Conservation (phyloP, 768 basidiomycete genomes). For the Phylloporus arenicola region DNA sequence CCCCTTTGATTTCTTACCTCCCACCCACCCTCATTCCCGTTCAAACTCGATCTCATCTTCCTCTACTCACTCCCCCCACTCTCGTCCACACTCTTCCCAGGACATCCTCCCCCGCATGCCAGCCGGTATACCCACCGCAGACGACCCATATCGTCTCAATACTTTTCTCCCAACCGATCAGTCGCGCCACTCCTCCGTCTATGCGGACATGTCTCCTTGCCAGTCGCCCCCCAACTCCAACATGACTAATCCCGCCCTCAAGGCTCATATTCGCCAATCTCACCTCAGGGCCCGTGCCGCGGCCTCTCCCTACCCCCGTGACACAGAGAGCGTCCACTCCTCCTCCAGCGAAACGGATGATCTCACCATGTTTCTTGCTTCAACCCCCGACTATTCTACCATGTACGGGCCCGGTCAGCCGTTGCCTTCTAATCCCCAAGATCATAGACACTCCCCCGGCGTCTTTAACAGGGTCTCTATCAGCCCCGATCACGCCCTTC, state of each 20-base stretch:
- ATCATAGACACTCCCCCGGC: slow-evolving; percentile 58
- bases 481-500: slow-evolving; percentile 70
- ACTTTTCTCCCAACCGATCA: slow-evolving; percentile 43
- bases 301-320: slow-evolving; percentile 81
- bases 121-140: slow-evolving; percentile 44
- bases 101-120: slow-evolving; percentile 53
- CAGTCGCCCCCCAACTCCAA: slow-evolving; percentile 75
- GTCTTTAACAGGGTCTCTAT: slow-evolving; percentile 75
- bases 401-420: slow-evolving; percentile 50
- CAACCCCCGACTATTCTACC: slow-evolving; percentile 56
- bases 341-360: slow-evolving; percentile 89
- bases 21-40: slow-evolving; percentile 62
- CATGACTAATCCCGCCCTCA: slow-evolving; percentile 69
- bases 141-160: slow-evolving; percentile 69
- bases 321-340: slow-evolving; percentile 80
- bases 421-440: slow-evolving; percentile 38
- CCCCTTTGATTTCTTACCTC: slow-evolving; percentile 67
- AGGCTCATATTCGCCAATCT: slow-evolving; percentile 67
- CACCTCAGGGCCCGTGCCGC: slow-evolving; percentile 77
- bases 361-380: slow-evolving; percentile 67
- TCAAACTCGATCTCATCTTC: slow-evolving; percentile 75
- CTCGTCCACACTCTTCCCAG: slow-evolving; percentile 76
- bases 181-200: slow-evolving; percentile 41
- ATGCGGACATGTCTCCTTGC: slow-evolving; percentile 40
- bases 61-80: slow-evolving; percentile 65